Evolutionary conservation across 2,329 filamentous ascomycete species (phyloP).

Genomic region (Elsinoe perseae): DNA sequence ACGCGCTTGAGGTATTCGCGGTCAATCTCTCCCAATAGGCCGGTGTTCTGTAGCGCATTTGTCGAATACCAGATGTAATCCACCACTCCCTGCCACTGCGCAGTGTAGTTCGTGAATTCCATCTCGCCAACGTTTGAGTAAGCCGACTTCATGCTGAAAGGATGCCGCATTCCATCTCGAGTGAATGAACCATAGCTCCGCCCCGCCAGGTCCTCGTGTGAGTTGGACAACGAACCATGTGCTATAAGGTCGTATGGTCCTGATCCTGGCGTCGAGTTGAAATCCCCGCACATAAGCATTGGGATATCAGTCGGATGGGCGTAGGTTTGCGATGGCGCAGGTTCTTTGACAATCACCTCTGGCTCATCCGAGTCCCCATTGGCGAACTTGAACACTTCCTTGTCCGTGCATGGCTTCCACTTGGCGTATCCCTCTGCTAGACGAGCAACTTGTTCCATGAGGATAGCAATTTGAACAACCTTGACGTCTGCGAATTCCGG

Average conservation of each 20-base stretch:
- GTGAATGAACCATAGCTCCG: slow-evolving; percentile 92
- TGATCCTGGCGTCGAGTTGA: slow-evolving; percentile 82
- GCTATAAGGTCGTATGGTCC: slow-evolving; percentile 87
- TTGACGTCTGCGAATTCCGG: slow-evolving; percentile 88
- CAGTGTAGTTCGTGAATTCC: slow-evolving; percentile 93
- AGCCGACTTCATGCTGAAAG: slow-evolving; percentile 85
- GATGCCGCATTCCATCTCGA: slow-evolving; percentile 83
- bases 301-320: slow-evolving; percentile 79
- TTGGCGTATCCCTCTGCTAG: slow-evolving; percentile 78
- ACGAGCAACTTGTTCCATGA: slow-evolving; percentile 87
- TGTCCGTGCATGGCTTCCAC: slow-evolving; percentile 73
- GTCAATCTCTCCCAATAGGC: slow-evolving; percentile 79
- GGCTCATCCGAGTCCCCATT: slow-evolving; percentile 44
- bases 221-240: slow-evolving; percentile 66
- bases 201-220: slow-evolving; percentile 70
- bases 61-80: slow-evolving; percentile 98
- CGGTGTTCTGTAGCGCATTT: slow-evolving; percentile 75
- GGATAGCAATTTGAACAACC: slow-evolving; percentile 86
- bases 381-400: slow-evolving; percentile 45
- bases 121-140: slow-evolving; percentile 81
- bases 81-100: slow-evolving; percentile 82
- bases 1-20: slow-evolving; percentile 76
- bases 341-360: slow-evolving; percentile 46
- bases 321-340: slow-evolving; percentile 80
- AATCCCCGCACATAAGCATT: slow-evolving; percentile 85